Conservation (phyloP, 495 filamentous ascomycete species). For the Talaromyces nanjingensis region DNA sequence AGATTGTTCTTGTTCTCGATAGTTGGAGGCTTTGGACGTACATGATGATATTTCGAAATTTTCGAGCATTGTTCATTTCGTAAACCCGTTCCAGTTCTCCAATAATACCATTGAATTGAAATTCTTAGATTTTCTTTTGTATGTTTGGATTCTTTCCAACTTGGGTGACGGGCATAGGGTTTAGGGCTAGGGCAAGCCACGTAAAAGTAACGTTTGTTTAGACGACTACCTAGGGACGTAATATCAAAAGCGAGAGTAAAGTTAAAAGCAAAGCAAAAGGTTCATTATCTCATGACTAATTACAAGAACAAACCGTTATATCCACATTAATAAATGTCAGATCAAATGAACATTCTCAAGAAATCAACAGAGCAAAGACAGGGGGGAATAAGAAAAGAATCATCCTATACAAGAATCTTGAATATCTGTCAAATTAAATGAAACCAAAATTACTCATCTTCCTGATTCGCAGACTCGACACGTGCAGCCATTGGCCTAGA, state of each 20-base stretch:
- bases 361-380: not conserved
- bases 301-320: not conserved
- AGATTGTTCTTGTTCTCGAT: not conserved
- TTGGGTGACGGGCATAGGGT: too few species aligned
- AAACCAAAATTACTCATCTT: not conserved
- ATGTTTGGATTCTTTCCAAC: too few species aligned
- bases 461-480: conserved; percentile 1
- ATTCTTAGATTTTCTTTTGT: too few species aligned
- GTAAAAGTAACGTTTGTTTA: too few species aligned
- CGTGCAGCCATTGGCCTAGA: not conserved
- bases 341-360: not conserved
- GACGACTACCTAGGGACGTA: too few species aligned
- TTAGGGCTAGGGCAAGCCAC: too few species aligned
- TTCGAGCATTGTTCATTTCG: too few species aligned
- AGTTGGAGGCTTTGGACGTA: not conserved
- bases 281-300: not conserved
- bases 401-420: not conserved
- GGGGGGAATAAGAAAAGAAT: not conserved
- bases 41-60: not conserved
- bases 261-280: not conserved
- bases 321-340: not conserved
- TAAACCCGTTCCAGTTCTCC: too few species aligned
- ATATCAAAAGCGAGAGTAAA: too few species aligned
- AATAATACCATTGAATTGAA: too few species aligned
- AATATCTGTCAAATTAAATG: not conserved